Conservation (phyloP, 495 filamentous ascomycete genomes). For the Penicillium angulare region DNA sequence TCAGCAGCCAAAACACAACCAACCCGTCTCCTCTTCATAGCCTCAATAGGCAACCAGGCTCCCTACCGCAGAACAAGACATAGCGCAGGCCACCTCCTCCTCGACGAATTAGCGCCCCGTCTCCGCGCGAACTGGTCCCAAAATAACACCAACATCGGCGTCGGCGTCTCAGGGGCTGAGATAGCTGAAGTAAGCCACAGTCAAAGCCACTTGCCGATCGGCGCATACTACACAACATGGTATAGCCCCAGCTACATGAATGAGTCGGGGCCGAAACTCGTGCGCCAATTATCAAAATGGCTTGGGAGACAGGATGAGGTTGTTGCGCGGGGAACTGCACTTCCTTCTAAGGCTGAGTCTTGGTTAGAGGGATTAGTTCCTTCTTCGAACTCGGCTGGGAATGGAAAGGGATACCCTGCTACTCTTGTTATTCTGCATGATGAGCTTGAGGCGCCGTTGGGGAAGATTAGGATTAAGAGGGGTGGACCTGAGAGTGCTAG, state of each 20-base stretch:
- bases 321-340: not conserved
- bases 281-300: slow-evolving; percentile 40
- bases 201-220: slow-evolving; percentile 35
- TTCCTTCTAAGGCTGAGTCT: not conserved
- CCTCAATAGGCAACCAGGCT: slow-evolving; percentile 67
- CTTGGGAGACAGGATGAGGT: slow-evolving; percentile 41
- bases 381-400: not conserved
- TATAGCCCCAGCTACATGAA: slow-evolving; percentile 78
- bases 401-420: slow-evolving; percentile 11
- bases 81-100: slow-evolving; percentile 72
- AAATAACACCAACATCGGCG: too few species aligned
- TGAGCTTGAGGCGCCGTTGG: slow-evolving; percentile 70
- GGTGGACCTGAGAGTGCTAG: slow-evolving; percentile 52
- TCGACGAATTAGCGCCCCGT: slow-evolving; percentile 49
- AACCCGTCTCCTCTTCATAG: slow-evolving; percentile 57
- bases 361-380: not conserved
- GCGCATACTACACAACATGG: slow-evolving; percentile 58
- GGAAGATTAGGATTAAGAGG: slow-evolving; percentile 59
- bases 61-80: slow-evolving; percentile 72
- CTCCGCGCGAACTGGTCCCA: slow-evolving; percentile 39
- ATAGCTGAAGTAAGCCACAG: too few species aligned
- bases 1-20: slow-evolving; percentile 5
- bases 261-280: slow-evolving; percentile 53
- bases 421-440: slow-evolving; percentile 77
- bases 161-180: too few species aligned